These are phyloP conservation scores for Yamadazyma triangularis DNA, from an alignment of 1,139 yeast species.

Conservation along the genomic window DNA sequence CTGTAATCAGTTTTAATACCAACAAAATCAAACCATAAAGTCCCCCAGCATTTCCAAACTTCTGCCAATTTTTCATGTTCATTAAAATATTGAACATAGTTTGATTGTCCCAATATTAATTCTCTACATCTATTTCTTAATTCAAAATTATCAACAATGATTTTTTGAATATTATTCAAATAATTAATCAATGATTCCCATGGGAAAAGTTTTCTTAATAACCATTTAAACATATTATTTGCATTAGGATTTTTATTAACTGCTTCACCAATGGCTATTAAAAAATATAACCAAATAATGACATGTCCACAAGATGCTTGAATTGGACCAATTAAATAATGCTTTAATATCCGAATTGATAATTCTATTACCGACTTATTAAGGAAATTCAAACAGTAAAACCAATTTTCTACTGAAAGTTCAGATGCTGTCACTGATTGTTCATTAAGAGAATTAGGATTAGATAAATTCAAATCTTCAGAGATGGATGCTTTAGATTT, in stretches of 20 bases:
- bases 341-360: slow-evolving; percentile 58
- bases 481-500: slow-evolving; percentile 31
- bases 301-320: slow-evolving; percentile 68
- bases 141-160: slow-evolving; percentile 24
- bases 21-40: slow-evolving; percentile 69
- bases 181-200: slow-evolving; percentile 63
- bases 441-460: slow-evolving; percentile 22
- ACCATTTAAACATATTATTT: slow-evolving; percentile 47
- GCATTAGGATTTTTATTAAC: slow-evolving; percentile 43
- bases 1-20: slow-evolving; percentile 46
- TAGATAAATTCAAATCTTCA: slow-evolving; percentile 10
- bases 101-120: slow-evolving; percentile 26
- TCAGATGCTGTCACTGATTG: slow-evolving; percentile 38
- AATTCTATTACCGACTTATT: slow-evolving; percentile 65
- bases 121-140: slow-evolving; percentile 24
- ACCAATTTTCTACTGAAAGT: slow-evolving; percentile 55
- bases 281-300: slow-evolving; percentile 66
- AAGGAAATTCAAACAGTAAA: slow-evolving; percentile 46
- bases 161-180: slow-evolving; percentile 47
- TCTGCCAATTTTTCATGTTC: slow-evolving; percentile 63
- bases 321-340: slow-evolving; percentile 65
- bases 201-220: slow-evolving; percentile 55
- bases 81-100: slow-evolving; percentile 39
- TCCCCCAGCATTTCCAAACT: slow-evolving; percentile 84
- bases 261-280: slow-evolving; percentile 61